These are phyloP conservation scores for Boletus vinaceobasis DNA, from an alignment of 768 basidiomycete genomes.

Conservation along the genomic window DNA sequence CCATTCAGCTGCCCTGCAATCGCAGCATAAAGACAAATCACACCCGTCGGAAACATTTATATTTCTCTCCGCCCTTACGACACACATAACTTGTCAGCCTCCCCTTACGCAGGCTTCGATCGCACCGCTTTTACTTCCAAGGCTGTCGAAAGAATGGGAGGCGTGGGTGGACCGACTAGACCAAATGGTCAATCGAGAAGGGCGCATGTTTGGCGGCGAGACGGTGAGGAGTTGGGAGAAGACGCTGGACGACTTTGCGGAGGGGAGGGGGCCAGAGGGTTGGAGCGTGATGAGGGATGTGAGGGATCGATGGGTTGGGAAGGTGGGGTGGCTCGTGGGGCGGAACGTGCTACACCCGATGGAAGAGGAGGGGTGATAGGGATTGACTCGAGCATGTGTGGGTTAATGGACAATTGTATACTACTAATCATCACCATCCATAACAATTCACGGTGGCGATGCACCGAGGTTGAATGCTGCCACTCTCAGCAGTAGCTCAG, in stretches of 20 bases:
- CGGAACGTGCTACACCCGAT: conserved; percentile 30
- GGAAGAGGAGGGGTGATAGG: conserved; percentile 20
- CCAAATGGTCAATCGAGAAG: conserved; percentile 63
- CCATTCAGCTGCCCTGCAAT: conserved; percentile 43
- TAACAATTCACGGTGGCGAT: conserved; percentile 4
- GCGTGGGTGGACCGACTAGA: conserved; percentile 75
- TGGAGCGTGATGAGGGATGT: conserved; percentile 42
- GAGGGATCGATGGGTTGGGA: conserved; percentile 65
- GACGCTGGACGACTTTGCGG: conserved; percentile 63
- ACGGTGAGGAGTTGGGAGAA: conserved; percentile 67
- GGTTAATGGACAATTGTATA: neutral
- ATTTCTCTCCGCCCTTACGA: conserved; percentile 66
- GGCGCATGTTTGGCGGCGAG: conserved; percentile 78
- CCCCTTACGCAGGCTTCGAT: conserved; percentile 60
- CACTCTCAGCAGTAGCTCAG: conserved; percentile 45
- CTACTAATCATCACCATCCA: neutral
- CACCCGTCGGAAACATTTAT: conserved; percentile 74
- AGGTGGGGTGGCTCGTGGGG: conserved; percentile 79
- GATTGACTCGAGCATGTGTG: neutral
- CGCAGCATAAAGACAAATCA: conserved; percentile 58
- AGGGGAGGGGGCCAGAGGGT: conserved; percentile 43
- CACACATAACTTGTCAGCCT: conserved; percentile 66
- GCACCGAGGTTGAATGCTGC: conserved; percentile 27
- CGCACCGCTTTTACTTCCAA: conserved; percentile 55
- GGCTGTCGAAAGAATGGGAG: conserved; percentile 71